phyloP scores from a whole-genome alignment of 2,329 filamentous ascomycete species.

The Neoscytalidium dimidiatum region DNA sequence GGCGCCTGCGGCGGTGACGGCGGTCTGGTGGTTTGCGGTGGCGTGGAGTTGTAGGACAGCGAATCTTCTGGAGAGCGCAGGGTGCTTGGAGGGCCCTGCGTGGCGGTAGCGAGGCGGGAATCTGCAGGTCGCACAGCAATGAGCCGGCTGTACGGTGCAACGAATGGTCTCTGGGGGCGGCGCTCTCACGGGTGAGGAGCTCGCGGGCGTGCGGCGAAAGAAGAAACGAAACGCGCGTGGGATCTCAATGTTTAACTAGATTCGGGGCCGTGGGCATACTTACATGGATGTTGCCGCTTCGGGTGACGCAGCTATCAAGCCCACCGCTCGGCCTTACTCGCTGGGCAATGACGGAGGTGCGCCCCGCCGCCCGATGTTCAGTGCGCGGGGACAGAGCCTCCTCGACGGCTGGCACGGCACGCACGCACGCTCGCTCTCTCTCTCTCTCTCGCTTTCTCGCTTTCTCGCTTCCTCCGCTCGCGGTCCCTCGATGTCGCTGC shows the following conservation, averaged over 20 bases:
- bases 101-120: background rate
- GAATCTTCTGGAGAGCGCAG: background rate
- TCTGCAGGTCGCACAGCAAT: conserved; percentile 2
- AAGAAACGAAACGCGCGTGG: background rate
- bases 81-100: background rate
- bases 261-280: background rate
- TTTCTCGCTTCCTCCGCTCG: too few relatives aligned
- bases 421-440: background rate
- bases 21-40: background rate
- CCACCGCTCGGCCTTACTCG: conserved; percentile 16
- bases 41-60: conserved; percentile 4
- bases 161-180: background rate
- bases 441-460: background rate
- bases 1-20: conserved; percentile 9
- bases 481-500: too few relatives aligned
- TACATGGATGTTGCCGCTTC: conserved; percentile 16
- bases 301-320: conserved; percentile 12
- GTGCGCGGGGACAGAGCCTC: conserved; percentile 16
- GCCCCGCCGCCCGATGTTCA: conserved; percentile 11
- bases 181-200: background rate
- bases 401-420: background rate
- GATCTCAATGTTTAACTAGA: conserved; percentile 9
- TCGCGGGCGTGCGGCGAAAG: too few relatives aligned
- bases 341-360: conserved; percentile 9
- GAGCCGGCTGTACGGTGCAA: conserved; percentile 2